Conservation (phyloP, 2,329 filamentous ascomycete genomes). For the Drechmeria coniospora region DNA sequence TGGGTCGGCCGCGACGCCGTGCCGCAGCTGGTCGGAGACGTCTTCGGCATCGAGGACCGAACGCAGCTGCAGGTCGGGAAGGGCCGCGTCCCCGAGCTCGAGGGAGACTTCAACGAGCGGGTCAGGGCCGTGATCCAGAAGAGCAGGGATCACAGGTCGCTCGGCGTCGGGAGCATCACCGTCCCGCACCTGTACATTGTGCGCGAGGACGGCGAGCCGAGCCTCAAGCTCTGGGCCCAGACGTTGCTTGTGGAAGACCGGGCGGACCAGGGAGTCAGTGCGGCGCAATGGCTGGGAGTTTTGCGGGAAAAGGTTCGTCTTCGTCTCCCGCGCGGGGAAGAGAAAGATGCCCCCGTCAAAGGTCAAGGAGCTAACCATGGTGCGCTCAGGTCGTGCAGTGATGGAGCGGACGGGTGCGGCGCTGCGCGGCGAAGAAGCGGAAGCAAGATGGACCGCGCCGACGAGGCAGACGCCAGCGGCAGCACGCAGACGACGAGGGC, state of each 20-base stretch:
- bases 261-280: constrained; percentile 83
- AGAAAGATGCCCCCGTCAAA: neutral
- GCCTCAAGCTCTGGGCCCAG: constrained; percentile 90
- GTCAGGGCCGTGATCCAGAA: constrained; percentile 83
- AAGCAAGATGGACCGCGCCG: no score
- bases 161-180: constrained; percentile 84
- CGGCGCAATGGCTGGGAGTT: constrained; percentile 83
- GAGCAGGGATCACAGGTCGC: constrained; percentile 72
- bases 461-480: no score
- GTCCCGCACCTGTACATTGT: constrained; percentile 87
- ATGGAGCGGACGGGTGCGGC: neutral
- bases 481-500: no score
- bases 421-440: no score
- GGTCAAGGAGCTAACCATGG: neutral
- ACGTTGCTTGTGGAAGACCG: constrained; percentile 89
- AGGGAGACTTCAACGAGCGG: constrained; percentile 93
- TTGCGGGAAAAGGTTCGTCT: constrained; percentile 80
- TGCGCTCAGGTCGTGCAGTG: constrained; percentile 3
- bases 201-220: constrained; percentile 89
- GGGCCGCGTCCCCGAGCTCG: constrained; percentile 68
- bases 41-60: constrained; percentile 77
- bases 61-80: constrained; percentile 84
- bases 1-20: constrained; percentile 93
- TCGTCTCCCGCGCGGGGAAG: neutral
- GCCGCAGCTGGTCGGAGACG: constrained; percentile 72